A percentile compares a stretch with the other conserved stretches of the same genome.
Conservation (phyloP, 371 early-diverging fungal species). For the Mucor plumbeus region DNA sequence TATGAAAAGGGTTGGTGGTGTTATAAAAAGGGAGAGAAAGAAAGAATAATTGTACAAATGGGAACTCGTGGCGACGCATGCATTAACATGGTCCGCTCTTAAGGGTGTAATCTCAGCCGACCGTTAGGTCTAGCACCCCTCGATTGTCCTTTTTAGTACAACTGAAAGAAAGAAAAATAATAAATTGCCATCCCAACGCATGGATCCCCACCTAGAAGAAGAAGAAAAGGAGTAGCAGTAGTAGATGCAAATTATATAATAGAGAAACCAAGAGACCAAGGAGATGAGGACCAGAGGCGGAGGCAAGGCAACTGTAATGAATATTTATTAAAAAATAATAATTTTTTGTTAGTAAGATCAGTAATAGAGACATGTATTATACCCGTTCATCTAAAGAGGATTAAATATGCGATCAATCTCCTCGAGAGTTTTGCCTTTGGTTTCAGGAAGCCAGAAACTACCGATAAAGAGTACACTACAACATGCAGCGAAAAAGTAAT, state of each 20-base stretch:
- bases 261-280: neutral
- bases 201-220: conserved; percentile 9
- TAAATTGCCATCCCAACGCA: conserved; percentile 17
- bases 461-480: conserved; percentile 43
- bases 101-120: conserved; percentile 53
- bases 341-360: neutral
- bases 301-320: conserved; percentile 2
- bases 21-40: neutral
- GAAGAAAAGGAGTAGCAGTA: neutral
- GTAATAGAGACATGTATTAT: neutral
- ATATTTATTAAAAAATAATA: neutral
- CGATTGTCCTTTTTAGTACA: conserved; percentile 33
- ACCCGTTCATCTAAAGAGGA: conserved; percentile 21
- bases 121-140: conserved; percentile 32
- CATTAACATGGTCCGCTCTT: conserved; percentile 53
- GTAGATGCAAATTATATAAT: neutral
- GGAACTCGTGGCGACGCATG: conserved; percentile 50
- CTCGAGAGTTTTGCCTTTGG: conserved; percentile 62
- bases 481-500: conserved; percentile 62
- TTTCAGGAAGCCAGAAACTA: conserved; percentile 58
- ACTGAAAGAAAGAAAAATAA: conserved; percentile 14
- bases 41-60: conserved; percentile 11
- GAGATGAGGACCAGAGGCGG: conserved; percentile 25
- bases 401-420: conserved; percentile 64
- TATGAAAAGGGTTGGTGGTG: too few relatives aligned